Evolutionary conservation across 1,284 basidiomycete genomes (phyloP).

Genomic region (Clitocybe nebularis): DNA sequence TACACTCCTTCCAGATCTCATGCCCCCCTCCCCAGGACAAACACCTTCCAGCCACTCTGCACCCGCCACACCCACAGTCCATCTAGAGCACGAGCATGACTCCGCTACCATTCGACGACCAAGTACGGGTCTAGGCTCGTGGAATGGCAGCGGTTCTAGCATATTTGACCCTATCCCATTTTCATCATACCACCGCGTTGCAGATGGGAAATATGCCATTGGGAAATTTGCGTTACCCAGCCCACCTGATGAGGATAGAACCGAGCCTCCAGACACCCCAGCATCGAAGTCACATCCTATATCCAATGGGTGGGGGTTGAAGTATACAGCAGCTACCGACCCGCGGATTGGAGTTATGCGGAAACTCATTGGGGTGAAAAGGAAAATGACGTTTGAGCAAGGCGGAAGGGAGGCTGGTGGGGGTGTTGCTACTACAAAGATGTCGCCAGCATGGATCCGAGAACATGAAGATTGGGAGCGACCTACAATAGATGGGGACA

Average conservation of each 20-base stretch:
- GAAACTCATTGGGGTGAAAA: slow-evolving; percentile 61
- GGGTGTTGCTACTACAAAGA: neutral
- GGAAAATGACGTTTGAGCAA: slow-evolving; percentile 36
- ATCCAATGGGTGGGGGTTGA: slow-evolving; percentile 41
- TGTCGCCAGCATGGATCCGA: slow-evolving; percentile 28
- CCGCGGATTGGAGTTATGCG: slow-evolving; percentile 61
- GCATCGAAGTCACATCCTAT: too few species aligned
- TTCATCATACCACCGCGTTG: slow-evolving; percentile 49
- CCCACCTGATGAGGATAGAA: slow-evolving; percentile 43
- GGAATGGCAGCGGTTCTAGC: too few species aligned
- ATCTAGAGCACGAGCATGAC: slow-evolving; percentile 32
- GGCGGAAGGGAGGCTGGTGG: slow-evolving; percentile 8
- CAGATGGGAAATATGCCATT: slow-evolving; percentile 67
- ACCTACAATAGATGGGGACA: slow-evolving; percentile 29
- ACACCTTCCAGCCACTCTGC: slow-evolving; percentile 34
- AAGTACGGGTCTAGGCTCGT: slow-evolving; percentile 8
- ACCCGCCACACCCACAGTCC: slow-evolving; percentile 47
- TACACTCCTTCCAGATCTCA: slow-evolving; percentile 25
- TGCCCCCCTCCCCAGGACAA: slow-evolving; percentile 31
- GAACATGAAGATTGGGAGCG: slow-evolving; percentile 45
- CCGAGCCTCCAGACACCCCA: slow-evolving; percentile 7
- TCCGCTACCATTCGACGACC: slow-evolving; percentile 11
- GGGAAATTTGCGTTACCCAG: slow-evolving; percentile 74
- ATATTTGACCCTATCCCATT: slow-evolving; percentile 72
- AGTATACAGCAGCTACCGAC: slow-evolving; percentile 59